Evolutionary conservation across 768 basidiomycete species (phyloP).

Genomic region (Suillus bovinus): DNA sequence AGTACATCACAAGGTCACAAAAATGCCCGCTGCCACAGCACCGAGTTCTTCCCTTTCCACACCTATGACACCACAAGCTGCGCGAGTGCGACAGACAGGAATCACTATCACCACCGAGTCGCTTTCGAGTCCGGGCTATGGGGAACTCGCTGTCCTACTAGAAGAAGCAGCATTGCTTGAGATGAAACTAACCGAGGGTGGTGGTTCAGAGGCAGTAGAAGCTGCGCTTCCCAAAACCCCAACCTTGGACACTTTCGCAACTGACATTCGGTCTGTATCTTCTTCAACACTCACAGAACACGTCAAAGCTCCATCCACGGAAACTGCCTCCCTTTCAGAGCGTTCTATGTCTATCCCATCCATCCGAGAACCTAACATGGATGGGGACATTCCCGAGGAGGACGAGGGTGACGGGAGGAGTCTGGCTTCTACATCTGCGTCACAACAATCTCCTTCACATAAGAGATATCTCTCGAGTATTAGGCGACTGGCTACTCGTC

Average conservation of each 20-base stretch:
- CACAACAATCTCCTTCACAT: slow-evolving; percentile 50
- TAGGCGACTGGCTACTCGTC: slow-evolving; percentile 42
- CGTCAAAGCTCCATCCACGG: slow-evolving; percentile 15
- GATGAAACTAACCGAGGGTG: slow-evolving; percentile 50
- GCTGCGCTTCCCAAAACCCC: slow-evolving; percentile 22
- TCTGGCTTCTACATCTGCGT: slow-evolving; percentile 41
- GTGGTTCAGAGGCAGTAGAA: slow-evolving; percentile 18
- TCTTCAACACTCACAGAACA: slow-evolving; percentile 25
- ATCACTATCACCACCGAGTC: slow-evolving; percentile 27
- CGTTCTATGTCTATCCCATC: slow-evolving; percentile 33
- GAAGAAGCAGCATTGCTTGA: slow-evolving; percentile 62
- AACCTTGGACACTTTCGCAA: slow-evolving; percentile 25
- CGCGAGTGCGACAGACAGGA: slow-evolving; percentile 30
- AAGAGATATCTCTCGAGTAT: slow-evolving; percentile 50
- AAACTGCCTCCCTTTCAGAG: slow-evolving; percentile 24
- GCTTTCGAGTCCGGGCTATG: slow-evolving; percentile 47
- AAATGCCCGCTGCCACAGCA: slow-evolving; percentile 24
- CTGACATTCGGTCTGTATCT: slow-evolving; percentile 21
- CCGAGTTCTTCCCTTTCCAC: slow-evolving; percentile 24
- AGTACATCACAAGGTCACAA: slow-evolving; percentile 56
- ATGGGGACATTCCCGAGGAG: slow-evolving; percentile 24
- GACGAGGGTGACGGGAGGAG: slow-evolving; percentile 32
- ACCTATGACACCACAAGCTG: slow-evolving; percentile 28
- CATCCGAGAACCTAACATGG: slow-evolving; percentile 28
- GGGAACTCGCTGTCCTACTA: slow-evolving; percentile 55